phyloP scores from a whole-genome alignment of 129 eudicot species.

The Pittosporum tobira region DNA sequence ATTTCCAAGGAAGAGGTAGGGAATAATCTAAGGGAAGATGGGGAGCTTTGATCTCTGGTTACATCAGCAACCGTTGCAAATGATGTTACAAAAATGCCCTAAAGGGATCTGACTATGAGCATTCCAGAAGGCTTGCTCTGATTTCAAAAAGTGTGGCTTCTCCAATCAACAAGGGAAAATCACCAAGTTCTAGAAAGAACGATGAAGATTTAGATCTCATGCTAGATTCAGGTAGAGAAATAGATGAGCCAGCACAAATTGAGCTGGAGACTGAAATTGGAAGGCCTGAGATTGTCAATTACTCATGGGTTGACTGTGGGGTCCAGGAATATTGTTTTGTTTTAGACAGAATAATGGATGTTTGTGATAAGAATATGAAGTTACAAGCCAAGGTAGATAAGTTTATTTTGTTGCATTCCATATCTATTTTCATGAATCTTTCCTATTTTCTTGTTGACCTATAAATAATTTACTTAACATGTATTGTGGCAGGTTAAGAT shows the following conservation, averaged over 20 bases:
- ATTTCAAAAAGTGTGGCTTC: conserved; percentile 53
- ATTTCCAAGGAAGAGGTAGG: conserved; percentile 52
- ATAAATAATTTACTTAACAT: conserved; percentile 3
- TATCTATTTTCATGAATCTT: background rate
- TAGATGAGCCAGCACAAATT: conserved; percentile 48
- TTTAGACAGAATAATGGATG: conserved; percentile 37
- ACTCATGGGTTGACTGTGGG: conserved; percentile 58
- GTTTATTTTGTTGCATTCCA: background rate
- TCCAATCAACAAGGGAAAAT: conserved; percentile 59
- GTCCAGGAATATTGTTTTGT: conserved; percentile 50
- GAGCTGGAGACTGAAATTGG: conserved; percentile 41
- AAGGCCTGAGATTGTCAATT: conserved; percentile 21
- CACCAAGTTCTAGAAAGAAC: conserved; percentile 49
- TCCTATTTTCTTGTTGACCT: no score
- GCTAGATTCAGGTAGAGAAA: conserved; percentile 62
- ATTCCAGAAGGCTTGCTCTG: conserved; percentile 46
- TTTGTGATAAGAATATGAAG: conserved; percentile 37
- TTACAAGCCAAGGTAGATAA: conserved; percentile 69
- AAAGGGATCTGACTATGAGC: conserved; percentile 49
- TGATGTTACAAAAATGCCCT: conserved; percentile 29
- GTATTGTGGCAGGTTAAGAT: conserved; percentile 50
- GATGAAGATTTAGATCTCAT: conserved; percentile 76
- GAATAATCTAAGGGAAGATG: no score
- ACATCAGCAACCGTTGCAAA: no score
- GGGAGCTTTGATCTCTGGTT: no score